Evolutionary conservation across 129 eudicot genomes (phyloP), one percentile per base, ranked within the genome.

Genomic region (Kitagawia praeruptora): DNA sequence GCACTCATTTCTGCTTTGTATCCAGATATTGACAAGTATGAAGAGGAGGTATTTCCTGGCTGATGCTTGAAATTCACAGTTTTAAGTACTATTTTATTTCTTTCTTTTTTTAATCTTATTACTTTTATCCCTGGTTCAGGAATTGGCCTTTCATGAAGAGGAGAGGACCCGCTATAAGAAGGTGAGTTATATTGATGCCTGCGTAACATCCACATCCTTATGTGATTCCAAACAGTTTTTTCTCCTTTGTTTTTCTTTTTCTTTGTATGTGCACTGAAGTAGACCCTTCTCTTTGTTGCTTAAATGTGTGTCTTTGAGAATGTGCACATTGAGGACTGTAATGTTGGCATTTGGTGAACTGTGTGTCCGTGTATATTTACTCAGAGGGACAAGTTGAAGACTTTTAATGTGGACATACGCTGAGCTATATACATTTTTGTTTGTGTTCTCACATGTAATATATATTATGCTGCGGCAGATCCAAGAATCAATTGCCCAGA

Each of bases 21-120:
- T 79, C 97, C 99, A 38, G 90, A 95, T 71, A 89, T 95, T 58
- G 99, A 92, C 80, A 87, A 90, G 82, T 95, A 88, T 53, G 99
- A 95, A 81, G 96, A 87, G 76, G 99, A 95, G 99, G 98, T 95
- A 88, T 25, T 70, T 34, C 19, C 76, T 70, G 76, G 77, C 49
- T 31, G 38, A 69, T 45, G 74, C 58, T 70, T 79, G 27, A 31
- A 46, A 67, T 39, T 5, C 67, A 73, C 48, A 76, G 28, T 76
- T 69, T 40, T 40, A 75, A 14, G 74, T 81, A 42, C 75, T 78
- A 18, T 16, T 31, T 16, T 31, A 31, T 70, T 56, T 66, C 25
- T 42, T 44, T 82, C 27, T 14, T 78, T 27, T 78, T 53, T 76
- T 46, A 47, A 44, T 54, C 71, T 77, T 4, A 38, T 28, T 58